Evolutionary conservation across 1,284 basidiomycete genomes (phyloP).

Genomic region (Pseudozyma thailandica): DNA sequence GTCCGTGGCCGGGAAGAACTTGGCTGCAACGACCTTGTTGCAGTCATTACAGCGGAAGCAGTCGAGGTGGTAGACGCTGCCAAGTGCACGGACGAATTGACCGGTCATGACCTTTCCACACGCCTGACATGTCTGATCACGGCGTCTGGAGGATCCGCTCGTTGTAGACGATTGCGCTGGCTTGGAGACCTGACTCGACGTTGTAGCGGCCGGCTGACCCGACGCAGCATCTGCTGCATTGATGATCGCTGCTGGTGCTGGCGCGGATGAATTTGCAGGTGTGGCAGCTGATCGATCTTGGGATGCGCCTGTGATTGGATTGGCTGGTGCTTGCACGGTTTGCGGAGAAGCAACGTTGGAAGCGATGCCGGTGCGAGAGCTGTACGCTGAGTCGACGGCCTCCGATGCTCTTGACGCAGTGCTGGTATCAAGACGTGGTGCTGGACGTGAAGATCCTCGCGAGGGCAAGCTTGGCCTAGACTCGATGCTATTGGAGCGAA

Average conservation of each 20-base stretch:
- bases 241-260: neutral
- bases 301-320: constrained; percentile 10
- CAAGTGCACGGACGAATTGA: constrained; percentile 94
- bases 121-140: constrained; percentile 61
- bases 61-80: constrained; percentile 91
- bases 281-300: constrained; percentile 12
- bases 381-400: constrained; percentile 3
- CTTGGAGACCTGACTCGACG: neutral
- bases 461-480: constrained; percentile 37
- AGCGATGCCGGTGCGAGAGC: constrained; percentile 9
- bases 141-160: constrained; percentile 12
- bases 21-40: constrained; percentile 92
- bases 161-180: neutral
- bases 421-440: constrained; percentile 38
- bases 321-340: constrained; percentile 21
- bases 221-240: neutral
- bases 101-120: constrained; percentile 76
- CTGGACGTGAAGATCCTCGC: constrained; percentile 29
- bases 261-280: neutral
- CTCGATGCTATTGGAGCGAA: constrained; percentile 40
- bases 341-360: constrained; percentile 42
- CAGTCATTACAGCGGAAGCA: constrained; percentile 96
- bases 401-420: constrained; percentile 1
- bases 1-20: constrained; percentile 84
- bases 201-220: neutral